phyloP scores from a whole-genome alignment of 139 green algal genomes.

The Yamagishiella unicocca region DNA sequence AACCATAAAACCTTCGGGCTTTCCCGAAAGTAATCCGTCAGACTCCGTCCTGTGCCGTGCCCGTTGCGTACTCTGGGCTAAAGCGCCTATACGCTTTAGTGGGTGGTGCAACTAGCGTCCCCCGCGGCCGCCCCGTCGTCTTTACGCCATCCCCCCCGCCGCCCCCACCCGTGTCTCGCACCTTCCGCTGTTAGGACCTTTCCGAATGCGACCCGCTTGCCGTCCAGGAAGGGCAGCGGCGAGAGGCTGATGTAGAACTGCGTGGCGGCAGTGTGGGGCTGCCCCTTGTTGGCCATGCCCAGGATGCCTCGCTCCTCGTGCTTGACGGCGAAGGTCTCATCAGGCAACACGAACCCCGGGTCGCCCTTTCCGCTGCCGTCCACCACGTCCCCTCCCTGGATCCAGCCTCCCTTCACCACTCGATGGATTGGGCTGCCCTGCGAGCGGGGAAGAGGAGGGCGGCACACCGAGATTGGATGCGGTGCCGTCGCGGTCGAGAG shows the following conservation, averaged over 20 bases:
- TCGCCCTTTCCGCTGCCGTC: conserved; percentile 64
- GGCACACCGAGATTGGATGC: too few species aligned
- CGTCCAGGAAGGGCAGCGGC: conserved; percentile 61
- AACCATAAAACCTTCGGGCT: too few species aligned
- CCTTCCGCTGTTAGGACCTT: conserved; percentile 36
- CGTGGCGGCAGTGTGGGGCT: conserved; percentile 54
- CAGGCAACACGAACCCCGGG: conserved; percentile 50
- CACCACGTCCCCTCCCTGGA: conserved; percentile 59
- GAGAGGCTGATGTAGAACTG: conserved; percentile 66
- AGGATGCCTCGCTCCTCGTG: conserved; percentile 56
- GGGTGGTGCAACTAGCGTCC: too few species aligned
- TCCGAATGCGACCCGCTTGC: conserved; percentile 65
- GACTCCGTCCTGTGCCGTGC: too few species aligned
- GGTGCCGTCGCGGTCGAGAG: too few species aligned
- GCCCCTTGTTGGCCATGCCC: conserved; percentile 56
- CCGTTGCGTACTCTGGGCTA: too few species aligned
- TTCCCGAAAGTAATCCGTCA: too few species aligned
- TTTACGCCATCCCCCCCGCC: not conserved
- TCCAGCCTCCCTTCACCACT: conserved; percentile 19
- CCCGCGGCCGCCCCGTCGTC: too few species aligned
- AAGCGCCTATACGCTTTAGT: too few species aligned
- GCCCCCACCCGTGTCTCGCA: not conserved
- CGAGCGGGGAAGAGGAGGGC: not conserved
- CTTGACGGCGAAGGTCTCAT: conserved; percentile 62
- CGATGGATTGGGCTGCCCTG: conserved; percentile 34